Base-by-base conservation (phyloP, 2,329 filamentous ascomycete species). In the Byssothecium circinans region DNA sequence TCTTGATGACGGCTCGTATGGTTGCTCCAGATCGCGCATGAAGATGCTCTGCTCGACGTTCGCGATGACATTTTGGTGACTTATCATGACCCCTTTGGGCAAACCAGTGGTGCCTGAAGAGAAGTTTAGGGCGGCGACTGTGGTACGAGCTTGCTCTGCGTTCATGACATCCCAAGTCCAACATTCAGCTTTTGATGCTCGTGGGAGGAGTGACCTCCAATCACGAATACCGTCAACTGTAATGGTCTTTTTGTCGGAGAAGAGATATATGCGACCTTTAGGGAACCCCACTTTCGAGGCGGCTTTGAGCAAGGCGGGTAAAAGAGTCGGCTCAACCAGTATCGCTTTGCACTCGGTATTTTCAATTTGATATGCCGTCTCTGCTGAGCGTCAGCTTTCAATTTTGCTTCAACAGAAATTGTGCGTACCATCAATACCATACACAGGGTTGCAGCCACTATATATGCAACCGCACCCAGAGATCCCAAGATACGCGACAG, bases 401-500 rank as follows among this genome's bases (percentile, higher is more conserved):
- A n/a, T 19, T 7, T n/a, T 15, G 30, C 23, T 18, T 41, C 7
- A n/a, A 30, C 7, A 2, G 1, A 11, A 40, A n/a, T 19, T 11
- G 29, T 30, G 10, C 47, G 52, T 52, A 76, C 76, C 76, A 49
- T 72, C 65, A 5, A 75, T 69, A 1, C 75, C 79, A 54, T 79
- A 82, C 3, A 72, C 70, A 17, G 80, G 79, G 57, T 81, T 82
- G n/a, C 76, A 78, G 12, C 79, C 80, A 43, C 75, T 81, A 63
- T 83, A 83, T 18, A 78, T 73, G 48, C 72, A 75, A 2, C 79
- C 78, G 18, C 74, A 73, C 0, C 79, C 80, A 1, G 80, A 75
- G 32, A 80, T 75, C 2, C 78, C 80, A 4, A 82, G 67, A 56
- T 81, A 82, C 12, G 77, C 76, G 3, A 77, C 76, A 0, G 80